phyloP scores from a whole-genome alignment of 192 early-diverging fungal species.

The Backusella tuberculispora region DNA sequence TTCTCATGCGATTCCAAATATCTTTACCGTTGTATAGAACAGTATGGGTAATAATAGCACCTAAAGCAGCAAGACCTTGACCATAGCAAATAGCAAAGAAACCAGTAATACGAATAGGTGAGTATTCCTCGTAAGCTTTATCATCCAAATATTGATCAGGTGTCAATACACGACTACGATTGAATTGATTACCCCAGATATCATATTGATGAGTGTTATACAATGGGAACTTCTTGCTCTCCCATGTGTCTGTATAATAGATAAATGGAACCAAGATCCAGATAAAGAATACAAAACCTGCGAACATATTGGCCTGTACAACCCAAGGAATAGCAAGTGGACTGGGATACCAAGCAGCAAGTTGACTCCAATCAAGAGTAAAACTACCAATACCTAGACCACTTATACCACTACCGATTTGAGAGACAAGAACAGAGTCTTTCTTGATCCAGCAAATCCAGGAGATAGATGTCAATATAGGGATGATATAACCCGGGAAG shows the following conservation, averaged over 20 bases:
- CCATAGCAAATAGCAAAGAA: slow-evolving; percentile 72
- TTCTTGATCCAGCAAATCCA: slow-evolving; percentile 64
- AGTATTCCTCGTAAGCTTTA: slow-evolving; percentile 58
- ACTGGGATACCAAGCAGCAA: slow-evolving; percentile 59
- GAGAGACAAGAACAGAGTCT: slow-evolving; percentile 51
- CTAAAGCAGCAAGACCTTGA: slow-evolving; percentile 66
- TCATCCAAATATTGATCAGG: slow-evolving; percentile 57
- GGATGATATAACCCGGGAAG: slow-evolving; percentile 71
- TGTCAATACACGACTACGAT: slow-evolving; percentile 61
- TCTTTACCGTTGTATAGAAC: slow-evolving; percentile 70
- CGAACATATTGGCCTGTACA: slow-evolving; percentile 71
- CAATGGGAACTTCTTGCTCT: slow-evolving; percentile 61
- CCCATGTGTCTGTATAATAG: slow-evolving; percentile 67
- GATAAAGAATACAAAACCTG: slow-evolving; percentile 71
- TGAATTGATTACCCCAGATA: slow-evolving; percentile 55
- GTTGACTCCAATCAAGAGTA: slow-evolving; percentile 75
- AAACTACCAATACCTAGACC: slow-evolving; percentile 76
- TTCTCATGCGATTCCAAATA: slow-evolving; percentile 62
- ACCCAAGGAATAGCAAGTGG: slow-evolving; percentile 78
- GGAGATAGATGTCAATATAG: slow-evolving; percentile 65
- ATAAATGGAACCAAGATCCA: slow-evolving; percentile 76
- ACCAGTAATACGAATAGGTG: slow-evolving; percentile 68
- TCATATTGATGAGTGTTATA: slow-evolving; percentile 70
- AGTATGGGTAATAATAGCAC: slow-evolving; percentile 68
- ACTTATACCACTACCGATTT: slow-evolving; percentile 57